phyloP scores from a whole-genome alignment of 2,329 filamentous ascomycete species.

The Colletotrichum spaethianum region DNA sequence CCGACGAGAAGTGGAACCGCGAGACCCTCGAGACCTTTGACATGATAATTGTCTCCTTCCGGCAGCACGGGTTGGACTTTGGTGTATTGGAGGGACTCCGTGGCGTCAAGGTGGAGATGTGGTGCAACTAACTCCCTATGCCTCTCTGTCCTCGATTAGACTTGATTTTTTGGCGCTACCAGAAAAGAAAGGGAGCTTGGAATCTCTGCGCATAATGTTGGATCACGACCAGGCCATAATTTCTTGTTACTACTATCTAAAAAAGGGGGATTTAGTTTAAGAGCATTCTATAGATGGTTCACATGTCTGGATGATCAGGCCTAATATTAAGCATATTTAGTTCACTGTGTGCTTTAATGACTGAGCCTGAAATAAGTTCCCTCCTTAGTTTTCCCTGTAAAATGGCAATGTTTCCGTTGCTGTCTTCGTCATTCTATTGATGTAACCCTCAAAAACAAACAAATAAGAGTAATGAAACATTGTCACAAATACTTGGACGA shows the following conservation, averaged over 20 bases:
- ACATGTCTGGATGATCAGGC: background rate
- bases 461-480: too few species aligned
- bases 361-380: too few species aligned
- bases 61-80: conserved; percentile 49
- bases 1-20: conserved; percentile 47
- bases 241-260: background rate
- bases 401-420: too few species aligned
- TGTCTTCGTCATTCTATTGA: too few species aligned
- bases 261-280: background rate
- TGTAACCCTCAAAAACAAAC: too few species aligned
- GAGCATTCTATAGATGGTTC: background rate
- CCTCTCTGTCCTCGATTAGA: background rate
- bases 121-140: conserved; percentile 24
- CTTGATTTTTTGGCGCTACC: background rate
- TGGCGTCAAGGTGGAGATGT: conserved; percentile 46
- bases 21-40: conserved; percentile 47
- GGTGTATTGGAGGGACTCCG: conserved; percentile 42
- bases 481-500: too few species aligned
- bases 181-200: background rate
- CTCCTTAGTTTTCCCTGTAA: too few species aligned
- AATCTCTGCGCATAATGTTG: rapidly evolving
- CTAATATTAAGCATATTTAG: background rate
- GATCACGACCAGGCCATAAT: background rate
- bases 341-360: too few species aligned
- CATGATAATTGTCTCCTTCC: conserved; percentile 50